Base-by-base conservation (phyloP, 805 yeast species). In the Candida boidinii region DNA sequence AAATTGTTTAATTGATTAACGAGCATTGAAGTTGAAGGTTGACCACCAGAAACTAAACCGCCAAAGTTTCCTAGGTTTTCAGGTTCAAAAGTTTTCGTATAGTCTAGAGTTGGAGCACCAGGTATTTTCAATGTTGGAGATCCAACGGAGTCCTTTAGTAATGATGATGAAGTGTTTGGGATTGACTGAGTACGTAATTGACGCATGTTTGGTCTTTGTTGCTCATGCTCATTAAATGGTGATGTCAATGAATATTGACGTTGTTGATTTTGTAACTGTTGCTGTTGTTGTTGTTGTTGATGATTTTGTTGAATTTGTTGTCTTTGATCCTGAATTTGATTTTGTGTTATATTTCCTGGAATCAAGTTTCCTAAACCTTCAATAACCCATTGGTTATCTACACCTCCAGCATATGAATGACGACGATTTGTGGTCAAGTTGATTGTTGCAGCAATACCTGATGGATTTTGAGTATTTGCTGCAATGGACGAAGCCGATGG, bases 81-180 rank as follows among this genome's bases (percentile, higher is more conserved):
- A 4, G 28, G 34, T 17, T 51, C 50, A 36, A 53, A 49, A 14
- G 49, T 31, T 27, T 41, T 46, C 5, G 38, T 35, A 28, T 41
- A 45, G 28, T 53, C 53, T 25, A 50, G 17, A 19, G 39, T 22
- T 11, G 50, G 48, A 3, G 46, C 44, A 26, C 39, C 41, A 4
- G 50, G 45, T 29, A n/a, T 16, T 19, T 1, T 20, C 13, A 26
- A 17, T 15, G 31, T 13, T 15, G 30, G 32, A 9, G 42, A 20
- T 17, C 41, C 30, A 17, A 45, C 37, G 8, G 41, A 4, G 26
- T 3, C 19, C 11, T 5, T 20, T 19, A n/a, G 19, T 10, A 9
- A 13, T 19, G n/a, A 9, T 27, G 15, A 15, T 28, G 17, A 9
- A 19, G 20, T 12, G 22, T 30, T 16, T 27, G 15, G 21, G n/a